phyloP scores from a whole-genome alignment of 352 stramenopile species.

The Blastocystis hominis region DNA sequence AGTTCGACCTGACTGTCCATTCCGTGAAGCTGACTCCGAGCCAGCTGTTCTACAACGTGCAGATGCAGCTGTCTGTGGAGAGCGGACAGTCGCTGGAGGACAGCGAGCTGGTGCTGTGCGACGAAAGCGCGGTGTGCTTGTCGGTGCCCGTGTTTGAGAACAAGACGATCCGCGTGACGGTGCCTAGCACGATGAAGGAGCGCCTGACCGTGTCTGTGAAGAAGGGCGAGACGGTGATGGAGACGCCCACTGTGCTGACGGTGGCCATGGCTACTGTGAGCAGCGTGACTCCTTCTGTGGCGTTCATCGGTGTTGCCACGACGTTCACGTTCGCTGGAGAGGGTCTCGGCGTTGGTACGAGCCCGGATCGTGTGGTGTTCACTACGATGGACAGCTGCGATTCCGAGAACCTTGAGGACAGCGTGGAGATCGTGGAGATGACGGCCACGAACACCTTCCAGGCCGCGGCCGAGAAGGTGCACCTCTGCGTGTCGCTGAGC shows the following conservation, averaged over 20 bases:
- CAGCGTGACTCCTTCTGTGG: background rate
- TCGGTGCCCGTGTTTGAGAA: background rate
- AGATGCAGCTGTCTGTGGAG: background rate
- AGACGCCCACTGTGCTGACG: background rate
- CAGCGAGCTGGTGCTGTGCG: background rate
- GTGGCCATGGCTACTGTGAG: background rate
- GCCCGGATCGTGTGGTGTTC: background rate
- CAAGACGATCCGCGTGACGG: background rate
- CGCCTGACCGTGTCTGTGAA: background rate
- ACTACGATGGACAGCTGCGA: background rate
- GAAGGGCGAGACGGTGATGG: background rate
- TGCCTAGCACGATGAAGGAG: background rate
- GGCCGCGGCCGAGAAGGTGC: background rate
- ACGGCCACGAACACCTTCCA: background rate
- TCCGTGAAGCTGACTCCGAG: background rate
- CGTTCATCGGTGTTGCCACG: background rate
- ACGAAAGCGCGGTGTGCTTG: background rate
- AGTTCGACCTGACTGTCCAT: slow-evolving; percentile 18
- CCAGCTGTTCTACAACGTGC: background rate
- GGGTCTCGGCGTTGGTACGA: background rate
- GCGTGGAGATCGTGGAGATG: background rate
- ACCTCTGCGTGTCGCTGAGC: slow-evolving; percentile 15
- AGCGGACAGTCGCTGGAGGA: background rate
- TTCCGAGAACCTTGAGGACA: background rate
- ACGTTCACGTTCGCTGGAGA: slow-evolving; percentile 1